Percentiles rank a stretch among this genome's conserved stretches.
Evolutionary conservation across 306 rosid species (phyloP).

Genomic region (Ammopiptanthus mongolicus): DNA sequence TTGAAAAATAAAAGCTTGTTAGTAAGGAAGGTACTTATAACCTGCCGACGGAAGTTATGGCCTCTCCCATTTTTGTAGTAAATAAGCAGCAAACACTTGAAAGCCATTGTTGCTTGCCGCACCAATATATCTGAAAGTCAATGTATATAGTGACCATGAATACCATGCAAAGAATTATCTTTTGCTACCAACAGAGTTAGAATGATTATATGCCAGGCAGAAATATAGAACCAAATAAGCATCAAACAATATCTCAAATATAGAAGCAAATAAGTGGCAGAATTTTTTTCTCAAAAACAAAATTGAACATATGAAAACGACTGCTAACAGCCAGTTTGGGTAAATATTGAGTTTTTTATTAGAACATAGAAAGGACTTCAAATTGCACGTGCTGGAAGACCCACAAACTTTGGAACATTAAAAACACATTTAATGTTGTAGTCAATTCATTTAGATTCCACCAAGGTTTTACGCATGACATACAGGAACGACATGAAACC

Average conservation of each 20-base stretch:
- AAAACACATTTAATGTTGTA: background rate
- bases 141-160: conserved; percentile 1
- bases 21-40: conserved; percentile 25
- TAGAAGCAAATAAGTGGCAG: background rate
- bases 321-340: background rate
- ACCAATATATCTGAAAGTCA: conserved; percentile 63
- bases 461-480: background rate
- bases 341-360: background rate
- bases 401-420: background rate
- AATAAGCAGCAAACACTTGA: conserved; percentile 77
- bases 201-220: background rate
- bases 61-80: conserved; percentile 82
- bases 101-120: conserved; percentile 82
- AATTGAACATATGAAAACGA: background rate
- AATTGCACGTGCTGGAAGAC: background rate
- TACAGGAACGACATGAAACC: background rate
- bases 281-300: background rate
- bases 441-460: background rate
- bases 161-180: background rate
- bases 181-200: background rate
- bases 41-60: conserved; percentile 76
- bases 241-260: background rate
- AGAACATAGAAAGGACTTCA: background rate
- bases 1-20: background rate
- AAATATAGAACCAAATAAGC: background rate